These are phyloP conservation scores for Adansonia madagascariensis DNA, from an alignment of 441 rosid genomes.

Conservation along the genomic window DNA sequence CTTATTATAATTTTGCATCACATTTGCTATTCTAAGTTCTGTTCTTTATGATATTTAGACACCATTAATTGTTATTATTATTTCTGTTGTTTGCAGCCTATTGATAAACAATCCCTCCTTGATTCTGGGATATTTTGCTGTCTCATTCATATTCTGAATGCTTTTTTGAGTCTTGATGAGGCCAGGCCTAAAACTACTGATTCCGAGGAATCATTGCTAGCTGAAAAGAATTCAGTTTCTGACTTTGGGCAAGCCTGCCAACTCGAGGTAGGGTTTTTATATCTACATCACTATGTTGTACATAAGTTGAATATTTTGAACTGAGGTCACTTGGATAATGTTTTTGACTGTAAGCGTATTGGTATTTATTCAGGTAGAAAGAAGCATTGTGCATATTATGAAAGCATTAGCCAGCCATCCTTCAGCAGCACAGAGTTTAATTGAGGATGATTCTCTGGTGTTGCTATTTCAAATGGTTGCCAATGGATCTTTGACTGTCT, in stretches of 20 bases:
- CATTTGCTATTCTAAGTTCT: not conserved
- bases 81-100: slow-evolving; percentile 61
- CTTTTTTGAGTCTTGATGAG: slow-evolving; percentile 69
- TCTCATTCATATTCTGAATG: slow-evolving; percentile 82
- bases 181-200: slow-evolving; percentile 39
- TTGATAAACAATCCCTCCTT: slow-evolving; percentile 93
- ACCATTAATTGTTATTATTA: slow-evolving; percentile 17
- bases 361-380: slow-evolving; percentile 74
- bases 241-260: slow-evolving; percentile 53
- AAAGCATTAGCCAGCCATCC: slow-evolving; percentile 96
- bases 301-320: slow-evolving; percentile 1
- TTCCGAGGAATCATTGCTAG: slow-evolving; percentile 41
- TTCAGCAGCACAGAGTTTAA: slow-evolving; percentile 94
- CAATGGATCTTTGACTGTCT: slow-evolving; percentile 73
- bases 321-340: slow-evolving; percentile 10
- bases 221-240: slow-evolving; percentile 50
- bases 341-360: slow-evolving; percentile 21
- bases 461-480: slow-evolving; percentile 91
- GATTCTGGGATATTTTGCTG: slow-evolving; percentile 99
- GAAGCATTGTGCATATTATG: slow-evolving; percentile 94
- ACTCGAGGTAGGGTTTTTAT: slow-evolving; percentile 68
- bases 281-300: slow-evolving; percentile 15
- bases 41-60: slow-evolving; percentile 18
- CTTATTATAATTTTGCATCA: slow-evolving; percentile 14
- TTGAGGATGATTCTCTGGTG: slow-evolving; percentile 95